A percentile compares a stretch with the other conserved stretches of the same genome.
Conservation (phyloP, 106 monocot species). For the Cymbidium sinense region DNA sequence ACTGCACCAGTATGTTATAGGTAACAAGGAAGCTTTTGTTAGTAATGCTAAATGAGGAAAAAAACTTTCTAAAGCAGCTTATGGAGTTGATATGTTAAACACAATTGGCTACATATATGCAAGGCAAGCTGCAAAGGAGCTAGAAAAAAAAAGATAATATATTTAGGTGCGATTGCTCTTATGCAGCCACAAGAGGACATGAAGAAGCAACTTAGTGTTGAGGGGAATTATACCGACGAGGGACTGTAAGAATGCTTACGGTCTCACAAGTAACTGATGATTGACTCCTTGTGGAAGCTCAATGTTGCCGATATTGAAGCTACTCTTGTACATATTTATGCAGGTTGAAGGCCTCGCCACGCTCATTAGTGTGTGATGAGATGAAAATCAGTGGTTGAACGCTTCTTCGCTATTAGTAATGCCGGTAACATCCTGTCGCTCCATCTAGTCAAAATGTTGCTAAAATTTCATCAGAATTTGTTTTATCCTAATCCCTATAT, state of each 20-base stretch:
- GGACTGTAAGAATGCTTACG: slow-evolving; percentile 78
- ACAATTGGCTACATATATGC: slow-evolving; percentile 97
- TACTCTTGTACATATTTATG: slow-evolving; percentile 75
- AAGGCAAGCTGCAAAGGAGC: slow-evolving; percentile 91
- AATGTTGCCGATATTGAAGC: slow-evolving; percentile 99
- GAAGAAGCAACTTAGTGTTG: slow-evolving; percentile 76
- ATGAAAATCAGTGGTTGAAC: no score
- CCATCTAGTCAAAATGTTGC: no score
- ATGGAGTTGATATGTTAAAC: slow-evolving; percentile 92
- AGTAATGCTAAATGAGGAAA: slow-evolving; percentile 59
- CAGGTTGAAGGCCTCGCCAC: no score
- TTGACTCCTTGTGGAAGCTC: slow-evolving; percentile 95
- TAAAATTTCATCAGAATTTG: no score
- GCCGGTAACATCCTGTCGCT: no score
- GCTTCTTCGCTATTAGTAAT: no score
- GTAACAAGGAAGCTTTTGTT: slow-evolving; percentile 63
- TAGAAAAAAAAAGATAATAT: slow-evolving; percentile 91
- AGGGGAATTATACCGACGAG: slow-evolving; percentile 75
- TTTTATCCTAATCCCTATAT: no score
- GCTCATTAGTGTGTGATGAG: no score
- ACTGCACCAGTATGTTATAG: slow-evolving; percentile 67
- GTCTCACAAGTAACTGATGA: slow-evolving; percentile 79
- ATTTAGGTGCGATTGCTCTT: slow-evolving; percentile 88
- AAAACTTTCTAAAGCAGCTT: slow-evolving; percentile 89
- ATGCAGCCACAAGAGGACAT: slow-evolving; percentile 95